Conservation (phyloP, 129 eudicot species). For the Helianthus annuus region HanXRQr2.0-SUNRISE NC_035440.2:107006443-107006942, state of each 20-base stretch:
- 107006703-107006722: background rate
- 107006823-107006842: background rate
- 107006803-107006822: background rate
- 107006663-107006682: constrained; percentile 44
- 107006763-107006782: background rate
- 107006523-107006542: constrained; percentile 5
- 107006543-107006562: too few species aligned
- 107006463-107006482: background rate
- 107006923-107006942: constrained; percentile 35
- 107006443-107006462: constrained; percentile 20
- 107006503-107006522: constrained; percentile 27
- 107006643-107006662: constrained; percentile 33
- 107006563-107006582: too few species aligned
- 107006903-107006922: constrained; percentile 45
- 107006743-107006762: background rate
- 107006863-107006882: background rate
- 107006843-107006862: background rate
- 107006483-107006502: constrained; percentile 32
- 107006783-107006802: background rate
- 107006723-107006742: background rate
- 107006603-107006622: background rate
- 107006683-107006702: constrained; percentile 61
- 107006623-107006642: constrained; percentile 8
- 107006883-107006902: constrained; percentile 12
- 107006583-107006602: background rate